Percentiles rank a stretch among this genome's conserved stretches.
Conservation (phyloP, 2,329 filamentous ascomycete species). For the Aspergillus persii region DNA sequence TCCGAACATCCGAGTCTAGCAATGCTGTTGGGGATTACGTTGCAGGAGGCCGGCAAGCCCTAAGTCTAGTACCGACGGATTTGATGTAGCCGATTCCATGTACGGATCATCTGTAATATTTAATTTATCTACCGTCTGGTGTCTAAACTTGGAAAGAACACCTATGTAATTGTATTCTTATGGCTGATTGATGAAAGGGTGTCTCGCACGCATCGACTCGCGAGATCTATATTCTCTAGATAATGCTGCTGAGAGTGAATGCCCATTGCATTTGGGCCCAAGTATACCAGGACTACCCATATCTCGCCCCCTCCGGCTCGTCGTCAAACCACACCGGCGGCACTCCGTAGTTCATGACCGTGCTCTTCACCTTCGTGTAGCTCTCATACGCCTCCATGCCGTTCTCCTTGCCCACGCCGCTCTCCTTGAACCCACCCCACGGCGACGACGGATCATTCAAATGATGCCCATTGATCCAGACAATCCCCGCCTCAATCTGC, state of each 20-base stretch:
- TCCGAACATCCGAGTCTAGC: background rate
- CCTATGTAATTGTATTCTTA: too few relatives aligned
- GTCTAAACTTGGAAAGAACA: too few relatives aligned
- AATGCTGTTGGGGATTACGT: background rate
- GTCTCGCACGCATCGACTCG: too few relatives aligned
- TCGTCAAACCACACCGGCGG: slow-evolving; percentile 69
- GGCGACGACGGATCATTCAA: slow-evolving; percentile 70
- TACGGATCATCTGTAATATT: too few relatives aligned
- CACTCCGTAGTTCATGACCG: slow-evolving; percentile 61
- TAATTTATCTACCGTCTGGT: too few relatives aligned
- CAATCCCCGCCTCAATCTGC: slow-evolving; percentile 49
- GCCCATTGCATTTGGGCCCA: too few relatives aligned
- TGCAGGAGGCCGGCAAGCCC: too few relatives aligned
- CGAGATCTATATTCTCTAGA: too few relatives aligned
- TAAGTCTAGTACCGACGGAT: too few relatives aligned
- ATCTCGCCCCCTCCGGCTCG: slow-evolving; percentile 55
- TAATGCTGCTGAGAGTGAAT: too few relatives aligned
- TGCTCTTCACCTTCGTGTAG: slow-evolving; percentile 50
- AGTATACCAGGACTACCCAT: slow-evolving; percentile 41
- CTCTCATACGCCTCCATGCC: slow-evolving; percentile 61
- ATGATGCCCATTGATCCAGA: slow-evolving; percentile 58
- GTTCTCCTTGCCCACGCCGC: slow-evolving; percentile 71
- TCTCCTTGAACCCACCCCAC: slow-evolving; percentile 65
- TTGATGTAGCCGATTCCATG: too few relatives aligned
- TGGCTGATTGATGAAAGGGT: too few relatives aligned